A percentile compares a stretch with the other conserved stretches of the same genome.
phyloP scores from a whole-genome alignment of 306 rosid genomes.

The Neltuma alba region DNA sequence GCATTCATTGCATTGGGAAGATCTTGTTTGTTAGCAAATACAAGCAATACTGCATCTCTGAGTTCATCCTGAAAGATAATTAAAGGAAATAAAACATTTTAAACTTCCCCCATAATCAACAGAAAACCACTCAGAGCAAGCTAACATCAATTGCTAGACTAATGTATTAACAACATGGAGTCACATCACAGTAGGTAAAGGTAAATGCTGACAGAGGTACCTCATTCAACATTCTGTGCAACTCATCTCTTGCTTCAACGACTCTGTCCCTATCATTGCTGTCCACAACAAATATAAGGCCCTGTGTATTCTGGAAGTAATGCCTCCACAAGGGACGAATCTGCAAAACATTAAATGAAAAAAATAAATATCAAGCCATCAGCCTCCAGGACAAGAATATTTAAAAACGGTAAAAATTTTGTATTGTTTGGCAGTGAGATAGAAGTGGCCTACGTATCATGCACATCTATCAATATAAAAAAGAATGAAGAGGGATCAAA shows the following conservation, averaged over 20 bases:
- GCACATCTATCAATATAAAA: not conserved
- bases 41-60: conserved; percentile 98
- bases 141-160: conserved; percentile 15
- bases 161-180: not conserved
- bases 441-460: not conserved
- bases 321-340: conserved; percentile 95
- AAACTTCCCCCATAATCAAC: not conserved
- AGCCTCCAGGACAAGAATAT: not conserved
- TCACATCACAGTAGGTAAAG: not conserved
- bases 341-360: conserved; percentile 41
- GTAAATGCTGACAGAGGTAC: conserved; percentile 38
- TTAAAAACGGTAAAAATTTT: not conserved
- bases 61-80: conserved; percentile 78
- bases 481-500: conserved; percentile 16
- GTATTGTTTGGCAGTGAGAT: not conserved
- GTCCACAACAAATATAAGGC: conserved; percentile 84
- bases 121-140: conserved; percentile 10
- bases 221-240: conserved; percentile 91
- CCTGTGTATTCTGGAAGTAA: conserved; percentile 85
- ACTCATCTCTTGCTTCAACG: conserved; percentile 84
- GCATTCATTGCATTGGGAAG: conserved; percentile 99
- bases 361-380: conserved; percentile 1
- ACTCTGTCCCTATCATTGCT: conserved; percentile 88
- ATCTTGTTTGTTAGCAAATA: conserved; percentile 99
- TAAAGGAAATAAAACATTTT: conserved; percentile 6